These are phyloP conservation scores for Rutstroemia sp. DNA, from an alignment of 2,329 filamentous ascomycete genomes.

Conservation along the genomic window DNA sequence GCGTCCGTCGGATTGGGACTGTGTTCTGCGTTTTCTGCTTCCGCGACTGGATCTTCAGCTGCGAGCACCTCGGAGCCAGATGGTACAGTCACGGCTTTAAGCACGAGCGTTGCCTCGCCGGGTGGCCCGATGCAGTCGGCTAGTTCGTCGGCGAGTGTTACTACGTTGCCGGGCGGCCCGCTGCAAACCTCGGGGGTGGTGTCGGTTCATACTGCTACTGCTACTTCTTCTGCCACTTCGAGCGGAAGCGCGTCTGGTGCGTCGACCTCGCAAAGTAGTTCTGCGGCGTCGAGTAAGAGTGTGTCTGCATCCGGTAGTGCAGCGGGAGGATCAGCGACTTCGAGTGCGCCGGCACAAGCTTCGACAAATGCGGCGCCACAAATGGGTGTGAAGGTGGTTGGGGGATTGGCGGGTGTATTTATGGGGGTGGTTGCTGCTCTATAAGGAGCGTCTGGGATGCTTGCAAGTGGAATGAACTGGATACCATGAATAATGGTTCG, in stretches of 20 bases:
- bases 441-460: not conserved
- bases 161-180: not conserved
- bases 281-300: not conserved
- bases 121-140: not conserved
- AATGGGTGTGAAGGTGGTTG: not conserved
- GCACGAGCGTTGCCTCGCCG: not conserved
- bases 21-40: constrained; percentile 29
- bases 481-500: not conserved
- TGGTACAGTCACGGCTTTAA: not conserved
- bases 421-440: constrained; percentile 2
- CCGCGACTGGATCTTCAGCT: not conserved
- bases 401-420: not conserved
- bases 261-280: not conserved
- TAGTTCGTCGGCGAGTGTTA: not conserved
- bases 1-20: constrained; percentile 28
- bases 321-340: not conserved
- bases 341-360: not conserved
- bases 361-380: not conserved
- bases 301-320: not conserved
- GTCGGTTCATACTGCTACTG: too few relatives aligned
- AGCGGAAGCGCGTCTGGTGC: not conserved
- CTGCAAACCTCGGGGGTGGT: not conserved
- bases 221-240: too few relatives aligned
- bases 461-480: not conserved
- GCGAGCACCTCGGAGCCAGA: not conserved